Conservation (phyloP, 2,329 filamentous ascomycete genomes). For the Fusarium buxicola region DNA sequence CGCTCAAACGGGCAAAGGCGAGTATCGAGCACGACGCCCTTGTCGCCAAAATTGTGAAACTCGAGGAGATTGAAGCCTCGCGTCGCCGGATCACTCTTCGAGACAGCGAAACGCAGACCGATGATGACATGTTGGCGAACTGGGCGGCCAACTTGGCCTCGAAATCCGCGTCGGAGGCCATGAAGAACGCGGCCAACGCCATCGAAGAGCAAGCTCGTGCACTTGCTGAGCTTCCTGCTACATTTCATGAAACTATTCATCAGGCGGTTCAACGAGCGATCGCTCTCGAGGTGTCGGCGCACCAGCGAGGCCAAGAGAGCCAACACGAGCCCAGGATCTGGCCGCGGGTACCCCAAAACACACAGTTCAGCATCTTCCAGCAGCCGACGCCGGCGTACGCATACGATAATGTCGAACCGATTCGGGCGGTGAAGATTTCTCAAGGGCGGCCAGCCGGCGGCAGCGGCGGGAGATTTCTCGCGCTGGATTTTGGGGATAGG, state of each 20-base stretch:
- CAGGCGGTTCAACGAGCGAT: background rate
- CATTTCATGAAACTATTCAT: background rate
- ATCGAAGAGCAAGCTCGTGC: background rate
- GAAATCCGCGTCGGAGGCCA: background rate
- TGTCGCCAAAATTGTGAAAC: background rate
- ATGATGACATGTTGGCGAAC: background rate
- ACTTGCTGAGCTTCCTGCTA: background rate
- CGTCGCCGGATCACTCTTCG: background rate
- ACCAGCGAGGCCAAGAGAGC: background rate
- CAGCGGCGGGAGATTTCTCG: background rate
- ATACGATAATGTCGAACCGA: background rate
- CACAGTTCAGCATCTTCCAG: background rate
- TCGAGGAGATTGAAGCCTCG: background rate
- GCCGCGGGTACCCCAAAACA: background rate
- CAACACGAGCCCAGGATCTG: background rate
- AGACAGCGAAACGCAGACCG: constrained; percentile 14
- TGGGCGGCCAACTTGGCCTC: background rate
- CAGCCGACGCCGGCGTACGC: background rate
- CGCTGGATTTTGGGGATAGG: no score
- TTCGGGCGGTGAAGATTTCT: background rate
- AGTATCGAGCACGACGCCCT: background rate
- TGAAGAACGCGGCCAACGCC: background rate
- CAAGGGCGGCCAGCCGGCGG: background rate
- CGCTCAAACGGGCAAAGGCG: background rate
- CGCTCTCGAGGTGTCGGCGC: background rate